Evolutionary conservation across 192 early-diverging fungal genomes (phyloP).

Genomic region (Coemansia sp.): DNA sequence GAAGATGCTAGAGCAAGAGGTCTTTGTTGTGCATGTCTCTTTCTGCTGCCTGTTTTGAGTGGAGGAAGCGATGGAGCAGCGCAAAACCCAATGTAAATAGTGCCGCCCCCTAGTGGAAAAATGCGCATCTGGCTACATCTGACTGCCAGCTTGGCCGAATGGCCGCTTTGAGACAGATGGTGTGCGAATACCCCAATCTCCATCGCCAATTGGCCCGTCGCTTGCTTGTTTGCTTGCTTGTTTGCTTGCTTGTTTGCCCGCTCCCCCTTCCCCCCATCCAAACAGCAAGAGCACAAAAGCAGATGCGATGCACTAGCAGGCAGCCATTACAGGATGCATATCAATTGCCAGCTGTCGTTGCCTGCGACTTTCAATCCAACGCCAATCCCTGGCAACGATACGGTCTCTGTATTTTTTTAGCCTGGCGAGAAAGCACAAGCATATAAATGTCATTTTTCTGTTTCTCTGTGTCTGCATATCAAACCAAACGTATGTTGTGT

Average conservation of each 20-base stretch:
- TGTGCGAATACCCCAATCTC: conserved; percentile 16
- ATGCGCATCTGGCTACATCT: too few relatives aligned
- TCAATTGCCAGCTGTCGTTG: not conserved
- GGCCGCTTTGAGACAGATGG: conserved; percentile 1
- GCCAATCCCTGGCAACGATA: not conserved
- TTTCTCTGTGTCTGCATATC: not conserved
- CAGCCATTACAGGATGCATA: conserved; percentile 7
- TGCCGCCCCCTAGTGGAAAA: too few relatives aligned
- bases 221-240: not conserved
- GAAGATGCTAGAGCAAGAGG: too few relatives aligned
- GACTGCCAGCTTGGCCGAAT: conserved; percentile 9
- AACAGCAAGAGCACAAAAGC: not conserved
- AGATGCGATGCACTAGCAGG: conserved; percentile 4
- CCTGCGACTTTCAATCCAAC: not conserved
- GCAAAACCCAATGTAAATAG: too few relatives aligned
- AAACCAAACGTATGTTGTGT: not conserved
- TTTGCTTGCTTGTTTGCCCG: too few relatives aligned
- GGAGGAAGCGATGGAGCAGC: too few relatives aligned
- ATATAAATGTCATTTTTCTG: too few relatives aligned
- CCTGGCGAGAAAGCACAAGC: too few relatives aligned
- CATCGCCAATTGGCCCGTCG: not conserved
- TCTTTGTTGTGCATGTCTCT: not conserved
- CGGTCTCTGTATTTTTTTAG: not conserved
- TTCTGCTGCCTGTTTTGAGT: not conserved
- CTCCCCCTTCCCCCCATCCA: not conserved